Base-by-base conservation (phyloP, 1,284 basidiomycete species). In the Rhodotorula sp. region DNA sequence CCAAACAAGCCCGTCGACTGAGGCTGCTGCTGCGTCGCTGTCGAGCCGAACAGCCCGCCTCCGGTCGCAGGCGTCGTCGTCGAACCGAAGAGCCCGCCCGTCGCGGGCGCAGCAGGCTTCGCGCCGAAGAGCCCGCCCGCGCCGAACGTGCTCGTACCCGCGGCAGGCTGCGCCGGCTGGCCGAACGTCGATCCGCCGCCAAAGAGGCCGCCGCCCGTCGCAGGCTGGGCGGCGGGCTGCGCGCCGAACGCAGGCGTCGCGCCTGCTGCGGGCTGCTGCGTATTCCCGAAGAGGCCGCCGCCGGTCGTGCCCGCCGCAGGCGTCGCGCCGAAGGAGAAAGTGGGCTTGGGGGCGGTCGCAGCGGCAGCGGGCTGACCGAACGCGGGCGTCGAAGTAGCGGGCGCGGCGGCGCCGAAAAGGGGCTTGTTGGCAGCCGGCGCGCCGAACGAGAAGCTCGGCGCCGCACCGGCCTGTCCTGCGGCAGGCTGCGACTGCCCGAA, bases 71-170 rank as follows among this genome's bases (percentile, higher is more conserved):
- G 65, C 19, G 61, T 46, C 74, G 64, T 70, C 60, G 62, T 76
- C 48, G 84, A 34, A 34, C 76, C 68, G 55, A 74, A 65, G 60
- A 69, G 48, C 66, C 84, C 84, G 22, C 81, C 79, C 78, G 75
- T 21, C 79, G 65, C 66, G 75, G 66, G 63, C 77, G 79, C 74
- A 70, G 78, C 63, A 13, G 69, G 64, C 55, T 66, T 66, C 19
- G 58, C 59, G 34, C 64, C 64, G n/a, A 70, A 66, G 21, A 66
- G 63, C 0, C 71, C 71, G 19, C 79, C 78, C 54, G 82, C 81
- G 6, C 83, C 84, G 73, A 88, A 88, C 62, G 82, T 77, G 66
- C 80, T 84, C 34, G 83, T 73, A 21, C 46, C 55, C 10, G 84
- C 74, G 63, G 82, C 74, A 55, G 78, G 82, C 78, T 80, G 85